A percentile compares a stretch with the other conserved stretches of the same genome.
Conservation (phyloP, 768 basidiomycete species). For the Boletales sp. region DNA sequence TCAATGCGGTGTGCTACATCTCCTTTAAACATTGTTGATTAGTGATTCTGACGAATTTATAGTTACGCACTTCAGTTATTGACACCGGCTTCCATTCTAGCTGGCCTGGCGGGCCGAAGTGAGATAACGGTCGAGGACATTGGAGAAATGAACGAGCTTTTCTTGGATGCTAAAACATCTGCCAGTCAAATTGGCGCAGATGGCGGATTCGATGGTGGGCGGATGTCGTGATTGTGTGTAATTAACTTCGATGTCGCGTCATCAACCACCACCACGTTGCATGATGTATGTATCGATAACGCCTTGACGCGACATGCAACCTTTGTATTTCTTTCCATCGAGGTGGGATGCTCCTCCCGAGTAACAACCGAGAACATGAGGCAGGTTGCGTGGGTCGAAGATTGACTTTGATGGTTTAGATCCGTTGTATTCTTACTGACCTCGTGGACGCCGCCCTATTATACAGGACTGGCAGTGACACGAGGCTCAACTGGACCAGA, state of each 20-base stretch:
- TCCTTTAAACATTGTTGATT: conserved; percentile 2
- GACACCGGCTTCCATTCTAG: conserved; percentile 86
- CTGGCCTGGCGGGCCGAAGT: conserved; percentile 67
- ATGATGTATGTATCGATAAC: conserved; percentile 10
- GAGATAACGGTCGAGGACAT: conserved; percentile 89
- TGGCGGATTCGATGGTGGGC: conserved; percentile 33
- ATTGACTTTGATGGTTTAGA: conserved; percentile 10
- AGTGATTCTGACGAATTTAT: conserved; percentile 7
- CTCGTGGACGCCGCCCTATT: conserved; percentile 5
- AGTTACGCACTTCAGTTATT: conserved; percentile 91
- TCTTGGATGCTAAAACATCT: conserved; percentile 88
- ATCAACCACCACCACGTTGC: conserved; percentile 1
- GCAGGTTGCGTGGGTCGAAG: neutral
- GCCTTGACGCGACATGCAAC: neutral
- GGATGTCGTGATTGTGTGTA: conserved; percentile 16
- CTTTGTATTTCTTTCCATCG: neutral
- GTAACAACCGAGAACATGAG: too few relatives aligned
- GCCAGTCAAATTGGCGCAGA: conserved; percentile 50
- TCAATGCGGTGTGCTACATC: conserved; percentile 62
- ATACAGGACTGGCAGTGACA: neutral
- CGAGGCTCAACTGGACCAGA: neutral
- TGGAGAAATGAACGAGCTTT: conserved; percentile 89
- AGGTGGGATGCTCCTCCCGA: neutral
- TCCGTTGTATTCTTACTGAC: conserved; percentile 1
- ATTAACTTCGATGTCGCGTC: conserved; percentile 2